Evolutionary conservation across 257 asterid genomes (phyloP).

Genomic region (Solanum paucissectum): DNA sequence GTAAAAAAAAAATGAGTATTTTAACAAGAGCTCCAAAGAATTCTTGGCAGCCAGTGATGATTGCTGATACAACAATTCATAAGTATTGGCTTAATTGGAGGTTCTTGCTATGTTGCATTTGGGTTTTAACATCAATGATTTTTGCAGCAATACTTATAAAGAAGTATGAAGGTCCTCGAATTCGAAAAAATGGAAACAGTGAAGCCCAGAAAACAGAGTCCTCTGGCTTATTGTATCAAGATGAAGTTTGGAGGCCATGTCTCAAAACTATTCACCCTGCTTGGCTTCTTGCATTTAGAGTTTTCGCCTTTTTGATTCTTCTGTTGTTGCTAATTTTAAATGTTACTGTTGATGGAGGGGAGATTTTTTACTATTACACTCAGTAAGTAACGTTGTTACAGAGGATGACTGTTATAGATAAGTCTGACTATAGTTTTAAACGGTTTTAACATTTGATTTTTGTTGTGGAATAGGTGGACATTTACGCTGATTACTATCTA

Average conservation of each 20-base stretch:
- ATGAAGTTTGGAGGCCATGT: conserved; percentile 88
- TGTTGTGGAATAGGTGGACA: conserved; percentile 64
- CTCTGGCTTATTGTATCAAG: conserved; percentile 44
- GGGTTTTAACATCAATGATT: conserved; percentile 41
- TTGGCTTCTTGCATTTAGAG: conserved; percentile 67
- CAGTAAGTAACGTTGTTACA: conserved; percentile 39
- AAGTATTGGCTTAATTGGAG: conserved; percentile 70
- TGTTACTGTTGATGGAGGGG: conserved; percentile 60
- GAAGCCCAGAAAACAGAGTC: background rate
- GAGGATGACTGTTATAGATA: background rate
- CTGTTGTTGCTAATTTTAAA: conserved; percentile 59
- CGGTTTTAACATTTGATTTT: background rate
- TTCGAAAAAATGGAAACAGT: background rate
- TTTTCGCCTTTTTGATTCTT: conserved; percentile 67
- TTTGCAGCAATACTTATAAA: conserved; percentile 43
- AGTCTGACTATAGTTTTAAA: background rate
- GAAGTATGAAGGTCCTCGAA: conserved; percentile 31
- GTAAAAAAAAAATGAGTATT: conserved; percentile 31
- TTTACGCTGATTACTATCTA: conserved; percentile 64
- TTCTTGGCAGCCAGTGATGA: conserved; percentile 61
- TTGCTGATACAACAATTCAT: conserved; percentile 40
- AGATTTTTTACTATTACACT: conserved; percentile 71
- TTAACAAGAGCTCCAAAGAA: conserved; percentile 33
- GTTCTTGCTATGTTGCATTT: conserved; percentile 40
- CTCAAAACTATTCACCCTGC: conserved; percentile 65